A percentile compares a stretch with the other conserved stretches of the same genome.
These are phyloP conservation scores for Grigorovia jiainica DNA, from an alignment of 805 yeast genomes.

Conservation along the genomic window DNA sequence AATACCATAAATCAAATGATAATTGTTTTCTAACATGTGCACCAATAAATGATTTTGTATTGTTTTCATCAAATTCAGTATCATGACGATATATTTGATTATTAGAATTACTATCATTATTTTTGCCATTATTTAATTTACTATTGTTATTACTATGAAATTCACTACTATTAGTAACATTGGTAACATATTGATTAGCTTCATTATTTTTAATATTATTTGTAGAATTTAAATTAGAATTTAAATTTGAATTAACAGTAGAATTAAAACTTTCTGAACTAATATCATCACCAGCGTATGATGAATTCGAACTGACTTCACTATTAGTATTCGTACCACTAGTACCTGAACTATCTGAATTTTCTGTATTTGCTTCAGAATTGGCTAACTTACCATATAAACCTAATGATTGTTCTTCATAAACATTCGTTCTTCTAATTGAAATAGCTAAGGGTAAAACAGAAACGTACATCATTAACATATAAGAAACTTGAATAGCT, in stretches of 20 bases:
- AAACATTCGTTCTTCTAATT: slow-evolving; percentile 92
- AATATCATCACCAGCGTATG: slow-evolving; percentile 11
- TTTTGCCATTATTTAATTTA: neutral
- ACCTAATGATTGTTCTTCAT: slow-evolving; percentile 96
- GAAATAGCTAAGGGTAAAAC: slow-evolving; percentile 94
- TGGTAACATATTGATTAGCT: neutral
- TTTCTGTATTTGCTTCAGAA: slow-evolving; percentile 19
- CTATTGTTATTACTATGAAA: neutral
- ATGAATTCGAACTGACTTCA: slow-evolving; percentile 9
- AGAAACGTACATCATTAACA: slow-evolving; percentile 97
- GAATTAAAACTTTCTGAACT: too few relatives aligned
- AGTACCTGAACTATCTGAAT: slow-evolving; percentile 5
- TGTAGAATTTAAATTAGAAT: slow-evolving; percentile 3
- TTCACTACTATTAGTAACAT: neutral
- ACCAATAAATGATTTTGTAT: slow-evolving; percentile 53
- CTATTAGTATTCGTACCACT: slow-evolving; percentile 4
- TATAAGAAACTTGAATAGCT: slow-evolving; percentile 84
- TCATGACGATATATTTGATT: neutral
- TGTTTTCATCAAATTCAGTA: neutral
- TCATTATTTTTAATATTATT: slow-evolving; percentile 4
- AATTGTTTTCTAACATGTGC: slow-evolving; percentile 86
- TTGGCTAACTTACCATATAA: slow-evolving; percentile 43
- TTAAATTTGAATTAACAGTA: slow-evolving; percentile 5
- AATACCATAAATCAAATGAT: slow-evolving; percentile 91
- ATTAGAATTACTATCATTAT: neutral